Percentiles rank a stretch among this genome's conserved stretches.
These are phyloP conservation scores for Rutidosis leptorrhynchoides DNA, from an alignment of 129 eudicot genomes.

Conservation along the genomic window DNA sequence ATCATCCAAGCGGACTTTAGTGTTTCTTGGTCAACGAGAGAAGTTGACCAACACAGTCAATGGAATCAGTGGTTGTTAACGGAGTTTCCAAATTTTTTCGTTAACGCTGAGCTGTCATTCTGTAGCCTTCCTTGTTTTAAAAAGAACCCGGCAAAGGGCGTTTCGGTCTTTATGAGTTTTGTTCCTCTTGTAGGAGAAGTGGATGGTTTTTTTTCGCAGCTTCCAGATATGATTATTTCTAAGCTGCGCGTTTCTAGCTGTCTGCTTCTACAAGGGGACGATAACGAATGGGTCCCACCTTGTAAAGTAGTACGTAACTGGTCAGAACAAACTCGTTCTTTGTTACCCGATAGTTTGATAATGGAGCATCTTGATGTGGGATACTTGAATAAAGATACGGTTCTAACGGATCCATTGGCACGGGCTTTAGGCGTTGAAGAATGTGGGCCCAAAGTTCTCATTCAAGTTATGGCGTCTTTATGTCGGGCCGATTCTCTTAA, in stretches of 20 bases:
- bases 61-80: slow-evolving; percentile 84
- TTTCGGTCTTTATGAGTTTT: slow-evolving; percentile 69
- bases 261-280: slow-evolving; percentile 59
- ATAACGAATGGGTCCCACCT: slow-evolving; percentile 68
- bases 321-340: slow-evolving; percentile 51
- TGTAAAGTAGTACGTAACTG: slow-evolving; percentile 60
- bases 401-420: slow-evolving; percentile 59
- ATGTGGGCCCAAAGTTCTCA: slow-evolving; percentile 58
- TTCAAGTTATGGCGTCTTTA: slow-evolving; percentile 48
- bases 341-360: slow-evolving; percentile 58
- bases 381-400: slow-evolving; percentile 51
- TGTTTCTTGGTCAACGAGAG: slow-evolving; percentile 81
- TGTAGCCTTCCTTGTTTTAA: slow-evolving; percentile 60
- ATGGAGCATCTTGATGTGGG: slow-evolving; percentile 71
- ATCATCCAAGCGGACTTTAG: slow-evolving; percentile 82
- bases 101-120: slow-evolving; percentile 54
- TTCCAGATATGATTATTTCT: slow-evolving; percentile 70
- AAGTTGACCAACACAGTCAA: slow-evolving; percentile 72
- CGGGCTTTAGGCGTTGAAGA: slow-evolving; percentile 62
- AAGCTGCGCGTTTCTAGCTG: slow-evolving; percentile 55
- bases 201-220: slow-evolving; percentile 68
- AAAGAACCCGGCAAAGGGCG: slow-evolving; percentile 55
- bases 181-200: slow-evolving; percentile 78
- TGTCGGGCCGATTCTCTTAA: slow-evolving; percentile 41
- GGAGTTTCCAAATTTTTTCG: slow-evolving; percentile 66